Conservation (phyloP, 148 eudicot species). For the Salicornia ramosissima region DNA sequence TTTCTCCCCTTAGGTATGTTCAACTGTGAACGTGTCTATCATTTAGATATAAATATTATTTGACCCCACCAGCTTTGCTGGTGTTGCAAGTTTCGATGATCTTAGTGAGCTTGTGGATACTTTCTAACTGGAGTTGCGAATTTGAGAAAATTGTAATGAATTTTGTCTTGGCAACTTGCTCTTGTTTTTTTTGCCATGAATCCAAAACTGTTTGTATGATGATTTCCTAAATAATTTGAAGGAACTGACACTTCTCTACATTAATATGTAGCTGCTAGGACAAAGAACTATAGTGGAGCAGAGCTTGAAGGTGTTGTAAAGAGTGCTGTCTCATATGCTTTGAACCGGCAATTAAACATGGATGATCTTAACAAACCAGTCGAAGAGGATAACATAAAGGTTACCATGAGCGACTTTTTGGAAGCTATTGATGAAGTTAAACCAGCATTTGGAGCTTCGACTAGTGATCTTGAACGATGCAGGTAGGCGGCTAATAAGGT, state of each 20-base stretch:
- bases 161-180: not conserved
- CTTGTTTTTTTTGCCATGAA: not conserved
- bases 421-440: constrained; percentile 76
- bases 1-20: not conserved
- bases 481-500: constrained; percentile 40
- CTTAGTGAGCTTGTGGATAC: not conserved
- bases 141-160: not conserved
- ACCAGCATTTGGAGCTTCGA: constrained; percentile 98
- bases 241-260: constrained; percentile 5
- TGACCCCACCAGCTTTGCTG: not conserved
- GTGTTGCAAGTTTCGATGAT: not conserved
- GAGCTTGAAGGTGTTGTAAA: constrained; percentile 99
- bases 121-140: not conserved
- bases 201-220: not conserved
- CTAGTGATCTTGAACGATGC: constrained; percentile 92
- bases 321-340: constrained; percentile 95
- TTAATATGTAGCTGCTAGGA: constrained; percentile 64
- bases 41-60: not conserved
- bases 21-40: not conserved
- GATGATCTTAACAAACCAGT: constrained; percentile 91
- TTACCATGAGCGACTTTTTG: constrained; percentile 91
- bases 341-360: constrained; percentile 82
- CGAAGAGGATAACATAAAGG: constrained; percentile 91
- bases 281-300: constrained; percentile 98
- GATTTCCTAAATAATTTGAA: not conserved